Base-by-base conservation (phyloP, 2,329 filamentous ascomycete genomes). In the Aspergillus chevalieri region DNA sequence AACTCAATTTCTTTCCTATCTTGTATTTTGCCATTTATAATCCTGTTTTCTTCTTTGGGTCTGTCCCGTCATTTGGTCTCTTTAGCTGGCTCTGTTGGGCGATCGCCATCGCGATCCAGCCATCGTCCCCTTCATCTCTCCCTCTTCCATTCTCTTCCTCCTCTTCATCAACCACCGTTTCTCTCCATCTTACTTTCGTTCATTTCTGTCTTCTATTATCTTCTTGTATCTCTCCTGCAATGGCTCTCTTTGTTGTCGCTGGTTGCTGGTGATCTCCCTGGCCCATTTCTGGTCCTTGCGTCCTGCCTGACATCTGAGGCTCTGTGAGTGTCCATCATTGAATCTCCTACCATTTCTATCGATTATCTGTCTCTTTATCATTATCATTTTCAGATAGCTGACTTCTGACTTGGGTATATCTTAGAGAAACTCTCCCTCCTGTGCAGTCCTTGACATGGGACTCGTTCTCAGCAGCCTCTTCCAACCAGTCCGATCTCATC, bases 391-490 rank as follows among this genome's bases (percentile, higher is more conserved):
- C 33, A 17, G 10, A 39, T 19, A 6, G 3, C 26, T 30, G 26
- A 30, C 21, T 22, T 22, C 21, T 22, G 21, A 22, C 6, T 4
- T 6, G 4, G 21, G 4, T 22, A 22, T 22, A 22, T 22, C 21
- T 6, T 22, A 22, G 21, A 22, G 21, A 22, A 22, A 5, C 21
- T 22, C 21, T 22, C 21, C 21, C 21, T 21, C 21, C 21, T 22
- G 21, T 22, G 21, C 4, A 30, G 10, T 12, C 26, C 26, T 5
- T 22, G 21, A 22, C 67, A 83, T 83, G 80, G 78, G 78, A 74
- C 80, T 82, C 59, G 72, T 82, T 64, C 70, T 82, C 61, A 75
- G 75, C 73, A 88, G 92, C 76, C 26, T 12, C 19, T 19, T 41
- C 15, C 17, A 36, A 36, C 38, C 17, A 19, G 38, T 41, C 38